Evolutionary conservation across 164 flowering plant species (phyloP).

Genomic region (Liquidambar formosana): DNA sequence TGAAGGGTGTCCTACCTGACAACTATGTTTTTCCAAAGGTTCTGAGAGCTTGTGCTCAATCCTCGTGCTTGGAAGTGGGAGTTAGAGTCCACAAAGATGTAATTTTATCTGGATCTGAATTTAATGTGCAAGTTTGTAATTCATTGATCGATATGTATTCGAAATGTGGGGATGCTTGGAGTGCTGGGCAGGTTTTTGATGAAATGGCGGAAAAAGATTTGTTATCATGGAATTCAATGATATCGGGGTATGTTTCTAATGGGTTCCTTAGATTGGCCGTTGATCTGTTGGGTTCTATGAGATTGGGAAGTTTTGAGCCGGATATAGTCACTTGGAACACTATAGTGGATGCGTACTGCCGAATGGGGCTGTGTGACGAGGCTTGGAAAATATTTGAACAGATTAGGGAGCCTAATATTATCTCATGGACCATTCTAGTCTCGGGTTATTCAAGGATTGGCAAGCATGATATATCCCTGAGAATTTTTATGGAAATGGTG

Average conservation of each 20-base stretch:
- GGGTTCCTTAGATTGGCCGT: constrained; percentile 32
- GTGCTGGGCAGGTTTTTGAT: constrained; percentile 41
- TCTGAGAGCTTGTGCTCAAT: constrained; percentile 39
- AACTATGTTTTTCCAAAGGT: constrained; percentile 54
- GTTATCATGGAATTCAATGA: constrained; percentile 56
- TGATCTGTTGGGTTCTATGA: constrained; percentile 36
- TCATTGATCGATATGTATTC: constrained; percentile 60
- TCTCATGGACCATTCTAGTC: constrained; percentile 57
- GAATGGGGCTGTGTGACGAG: constrained; percentile 47
- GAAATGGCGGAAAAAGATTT: constrained; percentile 41
- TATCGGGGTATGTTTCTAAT: constrained; percentile 49
- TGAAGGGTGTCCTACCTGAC: constrained; percentile 41
- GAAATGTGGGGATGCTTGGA: constrained; percentile 38
- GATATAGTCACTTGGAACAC: constrained; percentile 58
- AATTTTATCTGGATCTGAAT: constrained; percentile 29
- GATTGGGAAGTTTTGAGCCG: constrained; percentile 34
- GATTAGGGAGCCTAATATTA: constrained; percentile 47
- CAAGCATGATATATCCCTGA: constrained; percentile 38
- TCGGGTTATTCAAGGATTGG: constrained; percentile 52
- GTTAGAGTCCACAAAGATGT: constrained; percentile 42
- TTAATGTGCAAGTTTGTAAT: constrained; percentile 34
- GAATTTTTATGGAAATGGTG: constrained; percentile 48
- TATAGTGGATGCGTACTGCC: constrained; percentile 51
- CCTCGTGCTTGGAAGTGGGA: constrained; percentile 29
- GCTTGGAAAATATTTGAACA: constrained; percentile 37